Evolutionary conservation across 1,284 basidiomycete species (phyloP).

Genomic region (Fomitopsis schrenkii): DNA sequence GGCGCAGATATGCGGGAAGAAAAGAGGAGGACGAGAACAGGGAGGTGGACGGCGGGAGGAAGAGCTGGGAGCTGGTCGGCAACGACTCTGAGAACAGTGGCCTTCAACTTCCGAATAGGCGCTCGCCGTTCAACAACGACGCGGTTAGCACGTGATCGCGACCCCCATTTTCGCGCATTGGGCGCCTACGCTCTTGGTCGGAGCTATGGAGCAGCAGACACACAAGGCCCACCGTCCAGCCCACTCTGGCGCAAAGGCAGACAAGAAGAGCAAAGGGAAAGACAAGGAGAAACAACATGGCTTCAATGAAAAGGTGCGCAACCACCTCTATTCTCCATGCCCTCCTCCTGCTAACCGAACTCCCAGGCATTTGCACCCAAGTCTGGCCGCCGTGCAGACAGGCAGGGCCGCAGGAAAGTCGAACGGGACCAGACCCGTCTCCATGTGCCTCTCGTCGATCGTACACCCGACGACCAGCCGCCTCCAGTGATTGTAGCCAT

Average conservation of each 20-base stretch:
- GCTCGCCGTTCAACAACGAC: constrained; percentile 2
- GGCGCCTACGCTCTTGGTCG: neutral
- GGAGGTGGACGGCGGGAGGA: constrained; percentile 9
- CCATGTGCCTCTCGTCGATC: constrained; percentile 94
- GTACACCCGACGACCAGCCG: constrained; percentile 89
- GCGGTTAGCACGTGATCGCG: constrained; percentile 3
- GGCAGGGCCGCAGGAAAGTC: constrained; percentile 85
- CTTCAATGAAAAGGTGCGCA: constrained; percentile 85
- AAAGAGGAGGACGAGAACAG: constrained; percentile 3
- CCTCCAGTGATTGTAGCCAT: constrained; percentile 97
- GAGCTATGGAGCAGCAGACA: constrained; percentile 57
- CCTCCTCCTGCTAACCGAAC: neutral
- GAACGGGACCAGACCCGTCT: constrained; percentile 93
- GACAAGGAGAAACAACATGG: constrained; percentile 66
- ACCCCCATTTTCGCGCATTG: constrained; percentile 5
- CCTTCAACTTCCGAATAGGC: no score
- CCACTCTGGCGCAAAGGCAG: constrained; percentile 69
- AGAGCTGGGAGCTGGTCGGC: constrained; percentile 3
- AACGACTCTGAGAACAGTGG: no score
- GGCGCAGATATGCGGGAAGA: constrained; percentile 2
- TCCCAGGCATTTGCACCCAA: constrained; percentile 88
- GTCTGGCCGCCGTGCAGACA: constrained; percentile 85
- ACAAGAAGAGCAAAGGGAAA: constrained; percentile 58
- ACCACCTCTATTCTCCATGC: neutral
- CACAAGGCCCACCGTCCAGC: constrained; percentile 79